These are phyloP conservation scores for Erythrophleum fordii DNA, from an alignment of 306 rosid genomes.

Conservation along the genomic window DNA sequence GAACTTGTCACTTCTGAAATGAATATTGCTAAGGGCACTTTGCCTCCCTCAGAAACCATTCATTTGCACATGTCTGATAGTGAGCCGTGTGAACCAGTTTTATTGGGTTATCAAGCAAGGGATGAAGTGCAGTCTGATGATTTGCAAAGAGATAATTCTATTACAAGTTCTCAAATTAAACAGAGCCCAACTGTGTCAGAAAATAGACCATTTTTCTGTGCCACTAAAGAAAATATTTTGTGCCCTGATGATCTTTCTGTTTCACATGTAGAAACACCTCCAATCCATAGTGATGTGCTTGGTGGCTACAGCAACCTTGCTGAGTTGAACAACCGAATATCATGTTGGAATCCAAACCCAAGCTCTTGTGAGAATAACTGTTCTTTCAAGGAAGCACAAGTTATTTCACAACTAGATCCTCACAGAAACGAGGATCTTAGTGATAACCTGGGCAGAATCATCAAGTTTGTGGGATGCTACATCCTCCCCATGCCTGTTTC, in stretches of 20 bases:
- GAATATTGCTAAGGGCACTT: slow-evolving; percentile 41
- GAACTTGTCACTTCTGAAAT: slow-evolving; percentile 43
- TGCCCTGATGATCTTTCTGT: slow-evolving; percentile 37
- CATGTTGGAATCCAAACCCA: slow-evolving; percentile 43
- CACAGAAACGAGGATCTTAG: slow-evolving; percentile 41
- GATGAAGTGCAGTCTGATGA: slow-evolving; percentile 22
- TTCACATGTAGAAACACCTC: slow-evolving; percentile 45
- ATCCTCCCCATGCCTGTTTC: slow-evolving; percentile 75
- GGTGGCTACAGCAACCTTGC: slow-evolving; percentile 44
- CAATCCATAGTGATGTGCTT: slow-evolving; percentile 42
- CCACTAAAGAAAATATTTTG: background rate
- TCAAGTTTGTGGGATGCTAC: slow-evolving; percentile 77
- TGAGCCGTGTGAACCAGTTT: slow-evolving; percentile 43
- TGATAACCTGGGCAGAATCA: slow-evolving; percentile 49
- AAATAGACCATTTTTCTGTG: background rate
- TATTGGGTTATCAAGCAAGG: slow-evolving; percentile 8
- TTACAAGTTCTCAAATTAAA: background rate
- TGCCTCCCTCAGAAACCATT: slow-evolving; percentile 43
- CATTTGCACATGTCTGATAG: slow-evolving; percentile 42
- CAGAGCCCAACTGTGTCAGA: background rate
- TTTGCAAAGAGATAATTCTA: slow-evolving; percentile 13
- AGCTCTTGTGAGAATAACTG: slow-evolving; percentile 40
- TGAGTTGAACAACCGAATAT: slow-evolving; percentile 28
- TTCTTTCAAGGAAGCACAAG: slow-evolving; percentile 43
- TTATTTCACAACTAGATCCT: slow-evolving; percentile 45